These are phyloP conservation scores for Phytophthora sojae DNA, from an alignment of 352 stramenopile species.

Conservation along the genomic window DNA sequence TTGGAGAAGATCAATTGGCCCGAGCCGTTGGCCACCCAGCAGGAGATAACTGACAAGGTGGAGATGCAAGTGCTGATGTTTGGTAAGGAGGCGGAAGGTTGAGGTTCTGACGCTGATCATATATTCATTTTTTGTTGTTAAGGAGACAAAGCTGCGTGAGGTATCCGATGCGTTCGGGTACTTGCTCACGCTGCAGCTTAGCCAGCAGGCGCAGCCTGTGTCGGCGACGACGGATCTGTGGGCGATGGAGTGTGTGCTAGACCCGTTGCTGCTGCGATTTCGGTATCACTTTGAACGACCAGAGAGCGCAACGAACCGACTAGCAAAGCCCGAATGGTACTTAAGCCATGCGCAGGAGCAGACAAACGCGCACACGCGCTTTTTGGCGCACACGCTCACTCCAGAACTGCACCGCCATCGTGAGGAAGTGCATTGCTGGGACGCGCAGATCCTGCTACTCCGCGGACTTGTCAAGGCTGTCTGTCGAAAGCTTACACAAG, in stretches of 20 bases:
- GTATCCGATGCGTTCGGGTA: constrained; percentile 60
- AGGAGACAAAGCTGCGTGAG: constrained; percentile 37
- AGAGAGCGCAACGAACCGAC: constrained; percentile 72
- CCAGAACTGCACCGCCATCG: constrained; percentile 60
- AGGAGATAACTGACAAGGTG: constrained; percentile 47
- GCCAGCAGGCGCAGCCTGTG: constrained; percentile 36
- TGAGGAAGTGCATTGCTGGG: constrained; percentile 54
- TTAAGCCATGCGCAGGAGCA: constrained; percentile 71
- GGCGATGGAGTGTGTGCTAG: constrained; percentile 70
- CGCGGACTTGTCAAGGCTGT: constrained; percentile 51
- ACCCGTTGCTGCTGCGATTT: constrained; percentile 67
- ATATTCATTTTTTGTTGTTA: neutral
- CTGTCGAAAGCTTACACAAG: constrained; percentile 57
- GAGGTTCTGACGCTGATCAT: constrained; percentile 8
- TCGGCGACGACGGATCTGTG: constrained; percentile 48
- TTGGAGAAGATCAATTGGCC: constrained; percentile 63
- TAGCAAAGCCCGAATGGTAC: constrained; percentile 83
- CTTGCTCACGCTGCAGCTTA: constrained; percentile 66
- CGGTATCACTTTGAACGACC: constrained; percentile 78
- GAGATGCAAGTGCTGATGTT: neutral
- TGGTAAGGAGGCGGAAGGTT: constrained; percentile 12
- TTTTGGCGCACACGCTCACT: constrained; percentile 51
- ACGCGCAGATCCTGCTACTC: constrained; percentile 70
- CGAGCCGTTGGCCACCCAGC: constrained; percentile 33
- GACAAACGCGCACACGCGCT: constrained; percentile 49